These are phyloP conservation scores for Aspergillus amoenus DNA, from an alignment of 2,329 filamentous ascomycete species.

Conservation along the genomic window DNA sequence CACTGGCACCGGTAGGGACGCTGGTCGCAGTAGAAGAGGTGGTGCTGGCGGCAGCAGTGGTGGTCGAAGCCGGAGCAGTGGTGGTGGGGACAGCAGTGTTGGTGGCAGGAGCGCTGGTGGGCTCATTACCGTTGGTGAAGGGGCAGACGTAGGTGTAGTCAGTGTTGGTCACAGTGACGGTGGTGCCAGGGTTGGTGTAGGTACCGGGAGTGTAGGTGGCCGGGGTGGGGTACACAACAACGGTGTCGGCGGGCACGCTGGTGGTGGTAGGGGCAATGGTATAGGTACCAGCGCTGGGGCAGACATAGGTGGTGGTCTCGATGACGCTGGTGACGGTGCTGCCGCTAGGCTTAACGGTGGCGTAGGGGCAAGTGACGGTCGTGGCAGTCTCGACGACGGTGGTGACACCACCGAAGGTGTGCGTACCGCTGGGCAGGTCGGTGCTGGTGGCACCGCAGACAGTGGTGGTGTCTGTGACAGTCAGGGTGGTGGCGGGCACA, in stretches of 20 bases:
- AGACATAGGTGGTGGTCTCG: constrained; percentile 69
- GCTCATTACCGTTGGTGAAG: constrained; percentile 50
- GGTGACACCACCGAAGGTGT: constrained; percentile 72
- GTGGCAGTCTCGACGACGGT: constrained; percentile 67
- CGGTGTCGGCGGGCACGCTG: constrained; percentile 52
- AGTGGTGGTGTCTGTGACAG: constrained; percentile 65
- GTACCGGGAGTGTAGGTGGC: constrained; percentile 67
- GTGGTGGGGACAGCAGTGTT: constrained; percentile 24
- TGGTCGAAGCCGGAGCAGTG: constrained; percentile 18
- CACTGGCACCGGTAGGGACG: constrained; percentile 22
- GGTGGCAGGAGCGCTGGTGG: constrained; percentile 28
- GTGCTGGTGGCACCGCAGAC: constrained; percentile 65
- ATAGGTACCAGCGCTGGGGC: constrained; percentile 72
- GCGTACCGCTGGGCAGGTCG: constrained; percentile 60
- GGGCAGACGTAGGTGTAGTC: constrained; percentile 71
- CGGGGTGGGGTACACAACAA: constrained; percentile 64
- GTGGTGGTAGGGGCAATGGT: constrained; percentile 70
- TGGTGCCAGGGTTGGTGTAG: constrained; percentile 67
- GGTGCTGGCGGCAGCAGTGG: constrained; percentile 27
- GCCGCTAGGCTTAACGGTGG: constrained; percentile 60
- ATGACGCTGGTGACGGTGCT: constrained; percentile 65
- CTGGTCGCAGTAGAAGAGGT: constrained; percentile 20
- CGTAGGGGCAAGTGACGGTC: constrained; percentile 69
- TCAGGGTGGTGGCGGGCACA: constrained; percentile 70
- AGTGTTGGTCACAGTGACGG: constrained; percentile 68